Percentiles rank a stretch among this genome's conserved stretches.
Conservation (phyloP, 108 stramenopile genomes). For the Nitzschia palea region DNA sequence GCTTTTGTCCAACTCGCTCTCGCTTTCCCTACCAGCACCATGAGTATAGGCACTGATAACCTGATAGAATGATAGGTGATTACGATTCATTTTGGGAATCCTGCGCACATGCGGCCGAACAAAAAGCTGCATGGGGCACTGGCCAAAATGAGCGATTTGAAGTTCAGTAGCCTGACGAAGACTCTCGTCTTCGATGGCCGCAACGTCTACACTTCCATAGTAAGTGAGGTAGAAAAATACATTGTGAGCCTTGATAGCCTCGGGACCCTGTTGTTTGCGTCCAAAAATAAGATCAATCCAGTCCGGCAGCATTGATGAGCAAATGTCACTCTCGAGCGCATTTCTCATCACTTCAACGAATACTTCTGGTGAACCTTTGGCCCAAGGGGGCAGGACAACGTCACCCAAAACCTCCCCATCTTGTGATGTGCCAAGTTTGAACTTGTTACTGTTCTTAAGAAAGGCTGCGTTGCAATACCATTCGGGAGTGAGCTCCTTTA, state of each 20-base stretch:
- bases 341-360: constrained; percentile 88
- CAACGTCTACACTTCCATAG: constrained; percentile 96
- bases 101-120: constrained; percentile 47
- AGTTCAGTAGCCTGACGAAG: constrained; percentile 88
- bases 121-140: constrained; percentile 94
- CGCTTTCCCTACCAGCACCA: constrained; percentile 15
- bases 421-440: constrained; percentile 94
- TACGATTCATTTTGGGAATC: constrained; percentile 21
- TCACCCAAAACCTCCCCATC: constrained; percentile 92
- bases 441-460: constrained; percentile 85
- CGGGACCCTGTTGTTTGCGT: constrained; percentile 92
- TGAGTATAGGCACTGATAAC: constrained; percentile 49
- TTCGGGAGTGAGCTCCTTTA: constrained; percentile 97
- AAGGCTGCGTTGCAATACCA: constrained; percentile 93
- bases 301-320: constrained; percentile 88
- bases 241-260: constrained; percentile 93
- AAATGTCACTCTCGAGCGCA: constrained; percentile 86
- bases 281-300: constrained; percentile 99
- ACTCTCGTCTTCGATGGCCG: constrained; percentile 90
- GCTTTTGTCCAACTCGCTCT: constrained; percentile 2
- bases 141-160: constrained; percentile 98
- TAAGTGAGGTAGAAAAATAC: constrained; percentile 99
- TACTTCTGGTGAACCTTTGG: constrained; percentile 88
- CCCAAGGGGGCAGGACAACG: constrained; percentile 98
- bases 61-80: constrained; percentile 48